Evolutionary conservation across 768 basidiomycete species (phyloP).

Genomic region (Leccinellum luteum): DNA sequence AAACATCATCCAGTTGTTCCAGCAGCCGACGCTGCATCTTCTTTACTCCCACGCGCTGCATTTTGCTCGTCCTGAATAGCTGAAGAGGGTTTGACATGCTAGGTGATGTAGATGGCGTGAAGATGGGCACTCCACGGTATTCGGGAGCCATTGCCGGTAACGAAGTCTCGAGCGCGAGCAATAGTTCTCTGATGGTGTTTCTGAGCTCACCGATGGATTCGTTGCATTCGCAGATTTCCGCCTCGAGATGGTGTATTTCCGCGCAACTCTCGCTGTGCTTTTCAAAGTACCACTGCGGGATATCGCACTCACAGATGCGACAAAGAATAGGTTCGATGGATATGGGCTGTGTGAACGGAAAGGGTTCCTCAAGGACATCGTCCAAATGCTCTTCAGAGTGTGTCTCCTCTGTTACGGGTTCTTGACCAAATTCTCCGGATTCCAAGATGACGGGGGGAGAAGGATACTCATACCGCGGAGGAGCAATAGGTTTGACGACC

Average conservation of each 20-base stretch:
- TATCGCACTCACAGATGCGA: conserved; percentile 95
- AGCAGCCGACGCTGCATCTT: conserved; percentile 78
- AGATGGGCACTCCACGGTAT: conserved; percentile 86
- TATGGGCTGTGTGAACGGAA: conserved; percentile 77
- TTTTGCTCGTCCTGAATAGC: conserved; percentile 70
- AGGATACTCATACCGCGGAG: conserved; percentile 66
- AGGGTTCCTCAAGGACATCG: conserved; percentile 58
- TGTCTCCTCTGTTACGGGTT: conserved; percentile 34
- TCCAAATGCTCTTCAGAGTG: conserved; percentile 37
- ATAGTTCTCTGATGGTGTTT: conserved; percentile 80
- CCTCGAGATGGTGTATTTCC: conserved; percentile 93
- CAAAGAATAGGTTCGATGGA: conserved; percentile 84
- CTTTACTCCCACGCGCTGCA: conserved; percentile 78
- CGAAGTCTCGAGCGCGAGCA: conserved; percentile 67
- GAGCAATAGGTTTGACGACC: conserved; percentile 83
- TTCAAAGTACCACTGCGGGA: conserved; percentile 99
- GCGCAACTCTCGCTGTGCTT: conserved; percentile 99
- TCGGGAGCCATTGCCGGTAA: conserved; percentile 68
- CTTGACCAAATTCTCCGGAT: conserved; percentile 39
- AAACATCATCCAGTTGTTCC: conserved; percentile 83
- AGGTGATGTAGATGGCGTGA: conserved; percentile 69
- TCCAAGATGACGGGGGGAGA: conserved; percentile 61
- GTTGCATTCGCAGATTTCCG: conserved; percentile 91
- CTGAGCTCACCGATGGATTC: conserved; percentile 87
- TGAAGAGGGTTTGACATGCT: conserved; percentile 73